phyloP scores from a whole-genome alignment of 192 early-diverging fungal species.

The Chytriomyces sp. region DNA sequence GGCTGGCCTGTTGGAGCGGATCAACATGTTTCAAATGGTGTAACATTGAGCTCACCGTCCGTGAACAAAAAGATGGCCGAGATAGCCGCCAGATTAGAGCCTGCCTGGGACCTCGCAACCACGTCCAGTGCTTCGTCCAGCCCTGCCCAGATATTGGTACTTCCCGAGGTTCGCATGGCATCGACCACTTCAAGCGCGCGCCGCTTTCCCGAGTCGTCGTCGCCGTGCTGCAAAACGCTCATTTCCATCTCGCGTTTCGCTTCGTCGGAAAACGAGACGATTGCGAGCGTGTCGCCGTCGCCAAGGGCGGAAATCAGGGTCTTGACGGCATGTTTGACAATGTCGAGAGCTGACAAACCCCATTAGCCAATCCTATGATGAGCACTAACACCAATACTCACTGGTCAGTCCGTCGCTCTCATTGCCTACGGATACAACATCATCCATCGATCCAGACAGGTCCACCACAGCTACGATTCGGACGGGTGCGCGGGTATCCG shows the following conservation, averaged over 20 bases:
- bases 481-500: neutral
- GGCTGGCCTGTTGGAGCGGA: conserved; percentile 14
- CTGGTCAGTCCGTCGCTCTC: conserved; percentile 36
- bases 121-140: conserved; percentile 19
- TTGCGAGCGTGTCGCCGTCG: conserved; percentile 24
- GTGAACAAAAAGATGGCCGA: conserved; percentile 33
- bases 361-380: too few species aligned
- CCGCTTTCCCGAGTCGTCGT: neutral
- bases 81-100: neutral
- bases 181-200: neutral
- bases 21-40: neutral
- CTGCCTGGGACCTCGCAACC: neutral
- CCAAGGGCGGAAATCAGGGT: conserved; percentile 33
- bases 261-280: conserved; percentile 38
- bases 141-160: conserved; percentile 36
- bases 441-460: conserved; percentile 36
- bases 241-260: conserved; percentile 19
- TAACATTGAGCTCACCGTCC: conserved; percentile 20
- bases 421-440: conserved; percentile 7
- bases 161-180: neutral
- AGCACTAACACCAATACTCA: too few species aligned
- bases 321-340: conserved; percentile 42
- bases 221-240: neutral
- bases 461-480: conserved; percentile 15
- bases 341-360: conserved; percentile 36